Evolutionary conservation across 306 rosid species (phyloP).

Genomic region (Vigna nakashimae): DNA sequence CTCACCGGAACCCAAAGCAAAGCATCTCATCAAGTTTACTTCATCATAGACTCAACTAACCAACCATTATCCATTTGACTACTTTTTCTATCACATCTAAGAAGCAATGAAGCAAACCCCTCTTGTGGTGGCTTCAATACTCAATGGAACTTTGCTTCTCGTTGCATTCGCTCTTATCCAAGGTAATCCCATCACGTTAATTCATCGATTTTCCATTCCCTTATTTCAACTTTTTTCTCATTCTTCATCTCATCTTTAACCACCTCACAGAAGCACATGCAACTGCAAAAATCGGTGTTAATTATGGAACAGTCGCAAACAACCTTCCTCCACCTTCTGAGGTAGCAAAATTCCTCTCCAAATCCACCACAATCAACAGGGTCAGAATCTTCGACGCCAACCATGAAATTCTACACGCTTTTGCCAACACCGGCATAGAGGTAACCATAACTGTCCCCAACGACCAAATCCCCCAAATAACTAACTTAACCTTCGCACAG

Average conservation of each 20-base stretch:
- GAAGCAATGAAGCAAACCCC: conserved; percentile 49
- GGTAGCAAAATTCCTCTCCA: conserved; percentile 63
- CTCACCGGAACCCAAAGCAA: conserved; percentile 42
- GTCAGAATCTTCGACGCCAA: conserved; percentile 67
- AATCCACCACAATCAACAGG: conserved; percentile 62
- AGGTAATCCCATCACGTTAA: conserved; percentile 22
- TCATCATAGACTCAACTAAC: conserved; percentile 49
- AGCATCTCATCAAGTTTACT: conserved; percentile 60
- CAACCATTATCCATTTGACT: not conserved
- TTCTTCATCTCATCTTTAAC: not conserved
- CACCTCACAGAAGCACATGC: conserved; percentile 37
- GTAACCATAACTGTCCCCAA: conserved; percentile 65
- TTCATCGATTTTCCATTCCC: too few species aligned
- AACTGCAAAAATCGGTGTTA: conserved; percentile 61
- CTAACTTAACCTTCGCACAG: conserved; percentile 56
- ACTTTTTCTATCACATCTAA: not conserved
- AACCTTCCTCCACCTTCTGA: conserved; percentile 69
- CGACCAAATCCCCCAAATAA: conserved; percentile 66
- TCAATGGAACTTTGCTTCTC: conserved; percentile 39
- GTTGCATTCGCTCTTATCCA: conserved; percentile 51
- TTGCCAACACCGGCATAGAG: conserved; percentile 60
- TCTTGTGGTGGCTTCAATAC: conserved; percentile 11
- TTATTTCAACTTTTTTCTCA: too few species aligned
- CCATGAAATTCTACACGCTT: conserved; percentile 61
- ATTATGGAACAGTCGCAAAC: conserved; percentile 74